Percentiles rank a stretch among this genome's conserved stretches.
phyloP scores from a whole-genome alignment of 139 green algal genomes.

The Chlorella vulgaris region DNA sequence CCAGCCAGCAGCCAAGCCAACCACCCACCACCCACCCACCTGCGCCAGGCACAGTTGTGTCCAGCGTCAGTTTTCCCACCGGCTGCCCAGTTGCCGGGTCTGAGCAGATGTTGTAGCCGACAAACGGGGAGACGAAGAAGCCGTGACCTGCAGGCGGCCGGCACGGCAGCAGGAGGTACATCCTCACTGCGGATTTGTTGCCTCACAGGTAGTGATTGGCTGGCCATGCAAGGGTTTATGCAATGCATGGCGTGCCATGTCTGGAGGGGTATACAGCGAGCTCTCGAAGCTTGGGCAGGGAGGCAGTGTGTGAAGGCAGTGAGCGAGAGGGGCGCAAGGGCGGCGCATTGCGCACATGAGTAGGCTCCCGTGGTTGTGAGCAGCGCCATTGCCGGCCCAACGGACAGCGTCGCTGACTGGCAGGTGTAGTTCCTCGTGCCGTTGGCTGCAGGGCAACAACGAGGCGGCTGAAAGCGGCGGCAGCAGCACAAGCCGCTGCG shows the following conservation, averaged over 20 bases:
- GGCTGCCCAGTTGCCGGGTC: neutral
- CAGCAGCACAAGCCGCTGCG: neutral
- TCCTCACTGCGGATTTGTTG: too few species aligned
- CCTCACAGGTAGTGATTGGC: neutral
- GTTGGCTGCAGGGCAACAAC: neutral
- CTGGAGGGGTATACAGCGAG: too few species aligned
- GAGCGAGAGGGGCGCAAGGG: neutral
- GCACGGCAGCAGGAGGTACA: too few species aligned
- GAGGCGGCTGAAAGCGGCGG: too few species aligned
- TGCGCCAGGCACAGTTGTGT: neutral
- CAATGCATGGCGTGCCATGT: too few species aligned
- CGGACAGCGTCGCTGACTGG: neutral
- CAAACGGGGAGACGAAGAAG: neutral
- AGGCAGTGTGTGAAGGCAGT: neutral
- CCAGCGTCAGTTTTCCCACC: neutral
- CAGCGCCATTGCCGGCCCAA: neutral
- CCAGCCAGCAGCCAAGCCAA: neutral
- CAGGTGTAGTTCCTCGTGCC: neutral
- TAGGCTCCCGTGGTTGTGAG: neutral
- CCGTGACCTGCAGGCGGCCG: neutral
- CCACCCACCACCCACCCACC: neutral
- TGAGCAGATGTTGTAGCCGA: neutral
- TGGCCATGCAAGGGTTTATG: neutral
- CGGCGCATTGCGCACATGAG: neutral
- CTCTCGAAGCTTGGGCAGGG: too few species aligned